These are phyloP conservation scores for Talaromyces sp. DNA, from an alignment of 2,329 filamentous ascomycete species.

Conservation along the genomic window DNA sequence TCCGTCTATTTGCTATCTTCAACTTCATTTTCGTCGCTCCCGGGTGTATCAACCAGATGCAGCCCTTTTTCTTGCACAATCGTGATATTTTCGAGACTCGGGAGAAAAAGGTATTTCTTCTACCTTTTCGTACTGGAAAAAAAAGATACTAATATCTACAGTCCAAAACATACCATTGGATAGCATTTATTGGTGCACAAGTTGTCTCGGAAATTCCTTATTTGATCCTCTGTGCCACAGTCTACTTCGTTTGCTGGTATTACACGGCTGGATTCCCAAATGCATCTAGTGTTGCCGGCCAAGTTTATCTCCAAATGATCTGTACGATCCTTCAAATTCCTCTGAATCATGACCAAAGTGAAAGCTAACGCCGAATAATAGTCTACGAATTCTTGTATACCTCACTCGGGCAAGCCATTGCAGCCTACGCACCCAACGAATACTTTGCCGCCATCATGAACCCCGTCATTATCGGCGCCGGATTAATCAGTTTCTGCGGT, in stretches of 20 bases:
- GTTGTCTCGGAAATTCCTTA: slow-evolving; percentile 46
- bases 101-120: slow-evolving; percentile 54
- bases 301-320: slow-evolving; percentile 37
- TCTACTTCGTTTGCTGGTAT: slow-evolving; percentile 53
- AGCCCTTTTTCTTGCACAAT: slow-evolving; percentile 54
- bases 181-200: slow-evolving; percentile 53
- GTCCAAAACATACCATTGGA: slow-evolving; percentile 57
- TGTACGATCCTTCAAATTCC: slow-evolving; percentile 17
- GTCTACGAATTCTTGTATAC: slow-evolving; percentile 42
- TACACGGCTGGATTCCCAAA: slow-evolving; percentile 48
- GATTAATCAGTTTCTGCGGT: slow-evolving; percentile 35
- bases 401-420: slow-evolving; percentile 44
- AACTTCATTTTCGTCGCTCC: slow-evolving; percentile 61
- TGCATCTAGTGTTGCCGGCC: slow-evolving; percentile 26
- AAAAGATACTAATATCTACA: slow-evolving; percentile 10
- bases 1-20: slow-evolving; percentile 56
- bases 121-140: no score
- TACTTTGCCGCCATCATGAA: slow-evolving; percentile 57
- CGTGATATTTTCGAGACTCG: slow-evolving; percentile 55
- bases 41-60: slow-evolving; percentile 54
- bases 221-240: slow-evolving; percentile 39
- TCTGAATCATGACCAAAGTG: neutral
- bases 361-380: slow-evolving; percentile 13
- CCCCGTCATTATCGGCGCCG: slow-evolving; percentile 49
- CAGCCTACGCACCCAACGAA: slow-evolving; percentile 58